phyloP scores from a whole-genome alignment of 768 basidiomycete species.

The Crepidotus variabilis region DNA sequence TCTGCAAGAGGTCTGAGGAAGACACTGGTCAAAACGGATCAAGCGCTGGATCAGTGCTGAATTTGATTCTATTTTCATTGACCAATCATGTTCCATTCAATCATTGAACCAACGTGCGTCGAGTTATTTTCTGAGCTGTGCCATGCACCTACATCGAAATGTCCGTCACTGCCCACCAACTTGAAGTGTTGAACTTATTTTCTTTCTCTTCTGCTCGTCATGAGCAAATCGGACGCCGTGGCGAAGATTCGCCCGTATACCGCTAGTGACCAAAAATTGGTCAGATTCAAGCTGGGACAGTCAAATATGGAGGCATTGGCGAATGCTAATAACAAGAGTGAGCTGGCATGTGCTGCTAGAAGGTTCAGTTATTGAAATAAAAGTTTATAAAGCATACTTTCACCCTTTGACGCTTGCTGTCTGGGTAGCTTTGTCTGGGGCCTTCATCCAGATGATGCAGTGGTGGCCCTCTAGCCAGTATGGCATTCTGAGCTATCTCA shows the following conservation, averaged over 20 bases:
- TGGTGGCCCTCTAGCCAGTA: conserved; percentile 61
- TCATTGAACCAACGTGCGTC: too few relatives aligned
- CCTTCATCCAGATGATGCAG: conserved; percentile 54
- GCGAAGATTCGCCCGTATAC: conserved; percentile 53
- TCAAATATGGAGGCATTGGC: conserved; percentile 65
- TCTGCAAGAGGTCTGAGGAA: too few relatives aligned
- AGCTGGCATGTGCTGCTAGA: conserved; percentile 11
- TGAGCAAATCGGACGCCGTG: conserved; percentile 17
- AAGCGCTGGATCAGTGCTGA: too few relatives aligned
- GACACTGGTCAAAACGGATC: too few relatives aligned
- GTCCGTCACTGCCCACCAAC: too few relatives aligned
- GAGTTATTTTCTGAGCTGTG: too few relatives aligned
- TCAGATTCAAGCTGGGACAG: conserved; percentile 64
- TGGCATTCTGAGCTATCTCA: conserved; percentile 48
- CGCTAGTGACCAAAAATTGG: conserved; percentile 50
- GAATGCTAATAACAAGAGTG: conserved; percentile 60
- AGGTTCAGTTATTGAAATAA: conserved; percentile 3
- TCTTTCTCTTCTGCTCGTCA: conserved; percentile 6
- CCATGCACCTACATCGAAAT: too few relatives aligned
- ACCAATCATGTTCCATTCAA: too few relatives aligned
- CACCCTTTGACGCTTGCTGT: conserved; percentile 57
- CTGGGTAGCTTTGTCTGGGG: conserved; percentile 59
- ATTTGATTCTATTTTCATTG: too few relatives aligned
- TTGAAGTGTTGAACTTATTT: not conserved
- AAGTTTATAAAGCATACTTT: conserved; percentile 36